Conservation (phyloP, 2,329 filamentous ascomycete genomes). For the Nakataea oryzae region DNA sequence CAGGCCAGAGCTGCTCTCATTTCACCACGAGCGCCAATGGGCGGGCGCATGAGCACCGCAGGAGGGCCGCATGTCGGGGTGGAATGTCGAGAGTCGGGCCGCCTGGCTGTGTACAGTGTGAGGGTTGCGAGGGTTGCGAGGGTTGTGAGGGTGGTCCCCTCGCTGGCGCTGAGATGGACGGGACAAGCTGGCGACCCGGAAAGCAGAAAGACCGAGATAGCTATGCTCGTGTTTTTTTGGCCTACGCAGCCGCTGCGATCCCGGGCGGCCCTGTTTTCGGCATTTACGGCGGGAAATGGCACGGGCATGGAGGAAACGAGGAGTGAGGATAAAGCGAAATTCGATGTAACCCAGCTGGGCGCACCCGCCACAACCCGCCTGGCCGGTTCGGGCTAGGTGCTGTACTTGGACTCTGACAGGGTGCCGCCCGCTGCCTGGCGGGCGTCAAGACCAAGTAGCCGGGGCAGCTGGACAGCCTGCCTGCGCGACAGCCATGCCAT, state of each 20-base stretch:
- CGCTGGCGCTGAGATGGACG: too few species aligned
- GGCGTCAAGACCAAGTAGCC: too few species aligned
- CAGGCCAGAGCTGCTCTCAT: not conserved
- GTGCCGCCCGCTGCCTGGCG: too few species aligned
- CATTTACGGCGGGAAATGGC: not conserved
- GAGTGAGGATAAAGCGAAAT: not conserved
- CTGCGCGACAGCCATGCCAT: not conserved
- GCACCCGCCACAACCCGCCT: not conserved
- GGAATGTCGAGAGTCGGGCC: not conserved
- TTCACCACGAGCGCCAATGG: too few species aligned
- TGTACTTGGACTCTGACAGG: too few species aligned
- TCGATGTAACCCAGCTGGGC: not conserved
- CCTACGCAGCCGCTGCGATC: too few species aligned
- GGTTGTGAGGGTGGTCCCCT: too few species aligned
- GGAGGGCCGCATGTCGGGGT: too few species aligned
- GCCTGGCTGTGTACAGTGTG: not conserved
- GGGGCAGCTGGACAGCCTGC: not conserved
- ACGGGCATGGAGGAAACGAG: not conserved
- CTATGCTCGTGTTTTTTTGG: not conserved
- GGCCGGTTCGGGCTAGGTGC: too few species aligned
- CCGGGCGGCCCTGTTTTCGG: not conserved
- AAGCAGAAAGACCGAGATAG: too few species aligned
- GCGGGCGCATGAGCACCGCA: too few species aligned
- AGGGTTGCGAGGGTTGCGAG: too few species aligned
- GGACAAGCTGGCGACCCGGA: not conserved